These are phyloP conservation scores for Iris pallida DNA, from an alignment of 116 monocot species.

Conservation along the genomic window DNA sequence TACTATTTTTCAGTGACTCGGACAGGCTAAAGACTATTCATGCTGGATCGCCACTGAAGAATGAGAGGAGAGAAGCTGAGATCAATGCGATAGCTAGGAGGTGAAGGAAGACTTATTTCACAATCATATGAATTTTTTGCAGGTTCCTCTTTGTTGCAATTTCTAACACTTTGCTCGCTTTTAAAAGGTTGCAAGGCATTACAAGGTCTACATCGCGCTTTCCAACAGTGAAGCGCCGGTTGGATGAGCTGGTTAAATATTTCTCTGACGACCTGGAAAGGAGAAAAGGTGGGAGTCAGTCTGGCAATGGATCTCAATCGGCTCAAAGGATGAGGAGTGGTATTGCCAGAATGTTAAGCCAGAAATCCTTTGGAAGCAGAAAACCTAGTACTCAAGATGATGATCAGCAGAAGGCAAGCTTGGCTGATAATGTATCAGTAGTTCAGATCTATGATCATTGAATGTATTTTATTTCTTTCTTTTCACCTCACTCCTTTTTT, in stretches of 20 bases:
- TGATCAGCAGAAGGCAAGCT: background rate
- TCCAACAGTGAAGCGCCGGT: conserved; percentile 69
- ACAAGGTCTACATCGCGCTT: conserved; percentile 91
- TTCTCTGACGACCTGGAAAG: conserved; percentile 68
- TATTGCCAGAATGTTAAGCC: conserved; percentile 44
- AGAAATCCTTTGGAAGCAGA: conserved; percentile 39
- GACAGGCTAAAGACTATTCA: conserved; percentile 32
- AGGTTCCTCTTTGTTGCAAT: background rate
- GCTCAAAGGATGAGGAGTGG: conserved; percentile 25
- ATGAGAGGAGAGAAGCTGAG: conserved; percentile 59
- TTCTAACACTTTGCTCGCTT: background rate
- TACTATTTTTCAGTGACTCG: conserved; percentile 58
- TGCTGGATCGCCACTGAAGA: conserved; percentile 6
- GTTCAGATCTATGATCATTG: background rate
- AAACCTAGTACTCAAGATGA: conserved; percentile 17
- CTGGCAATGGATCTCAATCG: conserved; percentile 21
- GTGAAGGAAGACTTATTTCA: conserved; percentile 20
- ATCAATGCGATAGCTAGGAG: conserved; percentile 84
- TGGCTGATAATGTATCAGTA: background rate
- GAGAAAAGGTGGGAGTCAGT: conserved; percentile 34
- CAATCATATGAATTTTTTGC: background rate
- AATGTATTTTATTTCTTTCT: background rate
- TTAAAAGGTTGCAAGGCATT: conserved; percentile 83
- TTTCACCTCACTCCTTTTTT: background rate
- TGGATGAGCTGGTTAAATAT: conserved; percentile 51